Conservation (phyloP, 441 rosid species). For the Gossypium davidsonii region DNA sequence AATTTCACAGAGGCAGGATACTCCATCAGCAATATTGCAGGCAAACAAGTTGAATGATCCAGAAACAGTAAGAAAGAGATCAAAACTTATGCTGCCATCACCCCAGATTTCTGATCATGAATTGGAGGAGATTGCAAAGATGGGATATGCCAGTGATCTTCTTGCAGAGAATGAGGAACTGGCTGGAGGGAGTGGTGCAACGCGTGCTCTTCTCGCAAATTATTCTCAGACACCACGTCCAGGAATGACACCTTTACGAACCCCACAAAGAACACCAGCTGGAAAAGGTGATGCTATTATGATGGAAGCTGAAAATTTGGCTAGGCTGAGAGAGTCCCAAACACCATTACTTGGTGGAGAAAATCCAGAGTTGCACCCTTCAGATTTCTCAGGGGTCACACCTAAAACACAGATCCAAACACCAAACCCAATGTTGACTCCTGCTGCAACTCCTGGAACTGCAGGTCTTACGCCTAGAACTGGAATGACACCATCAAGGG, state of each 20-base stretch:
- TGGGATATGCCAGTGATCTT: slow-evolving; percentile 94
- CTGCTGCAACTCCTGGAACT: slow-evolving; percentile 81
- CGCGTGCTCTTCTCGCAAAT: slow-evolving; percentile 89
- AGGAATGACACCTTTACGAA: slow-evolving; percentile 80
- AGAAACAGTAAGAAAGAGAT: slow-evolving; percentile 86
- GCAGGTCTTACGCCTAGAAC: slow-evolving; percentile 73
- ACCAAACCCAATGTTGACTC: slow-evolving; percentile 87
- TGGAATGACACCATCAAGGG: slow-evolving; percentile 90
- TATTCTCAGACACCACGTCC: slow-evolving; percentile 84
- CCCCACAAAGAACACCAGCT: slow-evolving; percentile 96
- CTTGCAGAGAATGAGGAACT: slow-evolving; percentile 75
- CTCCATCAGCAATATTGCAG: slow-evolving; percentile 87
- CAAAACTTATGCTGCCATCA: slow-evolving; percentile 93
- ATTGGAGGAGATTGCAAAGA: slow-evolving; percentile 91
- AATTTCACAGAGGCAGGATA: slow-evolving; percentile 91
- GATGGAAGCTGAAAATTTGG: slow-evolving; percentile 99
- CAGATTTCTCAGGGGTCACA: slow-evolving; percentile 97
- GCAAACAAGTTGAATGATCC: slow-evolving; percentile 97
- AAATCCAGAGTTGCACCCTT: slow-evolving; percentile 97
- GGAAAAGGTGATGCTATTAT: slow-evolving; percentile 95
- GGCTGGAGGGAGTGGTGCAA: slow-evolving; percentile 81
- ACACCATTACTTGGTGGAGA: slow-evolving; percentile 98
- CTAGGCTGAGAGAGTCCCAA: slow-evolving; percentile 90
- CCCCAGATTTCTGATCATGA: slow-evolving; percentile 96
- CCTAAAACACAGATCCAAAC: slow-evolving; percentile 87